Evolutionary conservation across 148 eudicot genomes (phyloP).

Genomic region (Chenopodium quinoa): DNA sequence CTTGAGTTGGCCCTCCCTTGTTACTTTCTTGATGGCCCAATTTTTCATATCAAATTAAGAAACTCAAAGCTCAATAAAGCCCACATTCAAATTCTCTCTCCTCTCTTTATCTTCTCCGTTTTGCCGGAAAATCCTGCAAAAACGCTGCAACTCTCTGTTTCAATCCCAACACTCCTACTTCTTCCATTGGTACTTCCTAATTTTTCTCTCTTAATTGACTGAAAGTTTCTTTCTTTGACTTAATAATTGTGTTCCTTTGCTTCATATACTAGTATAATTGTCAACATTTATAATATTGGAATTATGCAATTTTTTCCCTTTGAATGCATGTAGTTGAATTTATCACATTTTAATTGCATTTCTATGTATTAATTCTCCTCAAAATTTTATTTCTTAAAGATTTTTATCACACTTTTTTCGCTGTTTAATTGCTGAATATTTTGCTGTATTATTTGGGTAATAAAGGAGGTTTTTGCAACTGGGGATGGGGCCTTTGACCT

Average conservation of each 20-base stretch:
- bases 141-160: conserved; percentile 10
- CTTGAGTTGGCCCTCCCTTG: too few relatives aligned
- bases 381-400: too few relatives aligned
- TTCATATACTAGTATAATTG: neutral
- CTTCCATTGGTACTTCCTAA: conserved; percentile 18
- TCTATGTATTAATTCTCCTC: neutral
- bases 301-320: neutral
- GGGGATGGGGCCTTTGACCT: conserved; percentile 51
- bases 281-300: neutral
- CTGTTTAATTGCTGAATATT: neutral
- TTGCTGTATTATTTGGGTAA: neutral
- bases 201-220: neutral
- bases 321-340: neutral
- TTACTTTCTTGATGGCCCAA: too few relatives aligned
- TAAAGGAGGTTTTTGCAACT: conserved; percentile 8
- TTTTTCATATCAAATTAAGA: too few relatives aligned
- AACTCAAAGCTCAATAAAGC: too few relatives aligned
- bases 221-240: neutral
- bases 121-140: neutral
- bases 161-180: neutral
- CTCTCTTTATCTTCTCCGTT: conserved; percentile 3
- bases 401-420: neutral
- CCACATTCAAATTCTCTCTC: too few relatives aligned
- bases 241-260: neutral
- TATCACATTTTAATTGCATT: neutral